Percentiles rank a stretch among this genome's conserved stretches.
phyloP scores from a whole-genome alignment of 2,329 filamentous ascomycete genomes.

The Xylaria sp. region DNA sequence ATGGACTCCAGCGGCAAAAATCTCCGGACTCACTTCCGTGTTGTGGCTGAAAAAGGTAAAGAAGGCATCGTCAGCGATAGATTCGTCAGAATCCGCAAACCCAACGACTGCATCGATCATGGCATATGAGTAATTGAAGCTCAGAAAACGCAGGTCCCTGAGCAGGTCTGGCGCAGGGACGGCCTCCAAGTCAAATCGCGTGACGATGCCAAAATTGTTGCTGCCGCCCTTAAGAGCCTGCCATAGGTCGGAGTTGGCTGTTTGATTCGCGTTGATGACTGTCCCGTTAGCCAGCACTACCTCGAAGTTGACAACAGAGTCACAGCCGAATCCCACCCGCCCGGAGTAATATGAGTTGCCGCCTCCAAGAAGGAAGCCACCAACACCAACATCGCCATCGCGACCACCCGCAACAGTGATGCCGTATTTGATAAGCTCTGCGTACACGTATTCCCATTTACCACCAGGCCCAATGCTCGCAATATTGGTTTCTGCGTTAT shows the following conservation, averaged over 20 bases:
- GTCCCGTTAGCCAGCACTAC: conserved; percentile 35
- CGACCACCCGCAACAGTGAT: conserved; percentile 47
- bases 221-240: conserved; percentile 59
- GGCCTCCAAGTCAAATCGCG: conserved; percentile 51
- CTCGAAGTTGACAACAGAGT: conserved; percentile 35
- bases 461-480: conserved; percentile 50
- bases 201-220: conserved; percentile 59
- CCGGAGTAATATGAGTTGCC: conserved; percentile 36
- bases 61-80: conserved; percentile 42
- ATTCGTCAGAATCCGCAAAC: conserved; percentile 40
- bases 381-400: conserved; percentile 48
- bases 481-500: conserved; percentile 47
- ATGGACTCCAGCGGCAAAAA: conserved; percentile 32
- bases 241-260: conserved; percentile 55
- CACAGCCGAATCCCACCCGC: conserved; percentile 31
- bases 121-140: conserved; percentile 34
- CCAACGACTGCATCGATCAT: conserved; percentile 41
- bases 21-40: conserved; percentile 25
- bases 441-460: conserved; percentile 47
- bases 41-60: conserved; percentile 39
- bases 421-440: conserved; percentile 39
- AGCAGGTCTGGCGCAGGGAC: conserved; percentile 41
- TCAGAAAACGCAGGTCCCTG: conserved; percentile 39
- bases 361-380: conserved; percentile 45
- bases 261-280: conserved; percentile 55